phyloP scores from a whole-genome alignment of 1,284 basidiomycete species.

The Termitomyces sp. region DNA sequence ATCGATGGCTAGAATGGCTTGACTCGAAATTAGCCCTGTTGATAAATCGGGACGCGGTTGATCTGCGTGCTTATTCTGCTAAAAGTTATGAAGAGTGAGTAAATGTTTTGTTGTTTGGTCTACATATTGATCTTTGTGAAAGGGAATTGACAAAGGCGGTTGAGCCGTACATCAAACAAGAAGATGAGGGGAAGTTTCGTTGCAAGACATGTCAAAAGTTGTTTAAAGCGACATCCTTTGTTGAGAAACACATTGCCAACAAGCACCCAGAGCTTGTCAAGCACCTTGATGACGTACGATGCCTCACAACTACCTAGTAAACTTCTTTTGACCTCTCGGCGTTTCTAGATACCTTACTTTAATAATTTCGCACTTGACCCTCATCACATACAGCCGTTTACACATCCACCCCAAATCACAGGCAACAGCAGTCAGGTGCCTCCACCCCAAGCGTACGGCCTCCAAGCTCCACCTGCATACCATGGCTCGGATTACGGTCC shows the following conservation, averaged over 20 bases:
- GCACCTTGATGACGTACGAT: slow-evolving; percentile 65
- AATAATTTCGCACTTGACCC: slow-evolving; percentile 94
- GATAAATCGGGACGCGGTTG: slow-evolving; percentile 70
- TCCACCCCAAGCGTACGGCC: slow-evolving; percentile 75
- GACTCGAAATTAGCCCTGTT: slow-evolving; percentile 80
- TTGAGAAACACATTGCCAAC: slow-evolving; percentile 90
- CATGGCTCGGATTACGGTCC: slow-evolving; percentile 39
- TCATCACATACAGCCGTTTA: slow-evolving; percentile 82
- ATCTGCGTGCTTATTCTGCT: slow-evolving; percentile 83
- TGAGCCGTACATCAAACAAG: slow-evolving; percentile 82
- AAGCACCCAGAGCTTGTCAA: slow-evolving; percentile 83
- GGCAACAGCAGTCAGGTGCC: slow-evolving; percentile 60
- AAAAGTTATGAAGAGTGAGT: slow-evolving; percentile 86
- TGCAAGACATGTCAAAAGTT: slow-evolving; percentile 94
- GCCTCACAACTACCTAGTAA: background rate
- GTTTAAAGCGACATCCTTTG: slow-evolving; percentile 92
- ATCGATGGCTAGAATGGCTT: slow-evolving; percentile 82
- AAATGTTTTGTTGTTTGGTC: background rate
- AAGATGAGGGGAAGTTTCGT: slow-evolving; percentile 92
- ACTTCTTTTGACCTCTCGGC: slow-evolving; percentile 10
- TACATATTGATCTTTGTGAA: slow-evolving; percentile 14
- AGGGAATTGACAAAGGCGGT: slow-evolving; percentile 79
- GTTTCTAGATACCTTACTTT: slow-evolving; percentile 72
- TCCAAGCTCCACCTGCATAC: slow-evolving; percentile 53
- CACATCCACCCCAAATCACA: slow-evolving; percentile 61